These are phyloP conservation scores for Myxozyma udenii DNA, from an alignment of 805 yeast genomes.

Conservation along the genomic window DNA sequence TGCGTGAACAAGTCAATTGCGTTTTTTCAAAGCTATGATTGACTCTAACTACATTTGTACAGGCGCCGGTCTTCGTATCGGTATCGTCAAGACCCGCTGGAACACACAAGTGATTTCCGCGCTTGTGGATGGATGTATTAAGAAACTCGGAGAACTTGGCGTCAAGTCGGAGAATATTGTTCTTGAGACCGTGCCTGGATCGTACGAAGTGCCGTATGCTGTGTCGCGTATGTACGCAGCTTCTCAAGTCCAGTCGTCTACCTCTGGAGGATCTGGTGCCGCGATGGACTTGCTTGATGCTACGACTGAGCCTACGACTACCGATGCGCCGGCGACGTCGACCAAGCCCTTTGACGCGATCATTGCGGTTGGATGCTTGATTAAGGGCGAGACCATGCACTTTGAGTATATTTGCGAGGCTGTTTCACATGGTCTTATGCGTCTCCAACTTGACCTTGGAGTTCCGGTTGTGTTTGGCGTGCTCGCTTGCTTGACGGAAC, in stretches of 20 bases:
- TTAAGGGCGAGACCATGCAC: constrained; percentile 97
- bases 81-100: constrained; percentile 97
- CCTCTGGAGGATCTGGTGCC: constrained; percentile 8
- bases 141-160: constrained; percentile 57
- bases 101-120: constrained; percentile 72
- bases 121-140: constrained; percentile 72
- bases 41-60: neutral
- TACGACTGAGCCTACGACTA: neutral
- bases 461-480: constrained; percentile 91
- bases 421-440: constrained; percentile 80
- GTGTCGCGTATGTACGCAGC: constrained; percentile 40
- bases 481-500: constrained; percentile 87
- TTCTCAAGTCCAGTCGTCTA: constrained; percentile 10
- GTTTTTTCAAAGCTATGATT: neutral
- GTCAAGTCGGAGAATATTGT: constrained; percentile 74
- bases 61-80: constrained; percentile 55
- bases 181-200: constrained; percentile 88
- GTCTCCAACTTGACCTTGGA: constrained; percentile 61
- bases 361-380: constrained; percentile 89
- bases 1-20: neutral
- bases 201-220: constrained; percentile 89
- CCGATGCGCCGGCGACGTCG: neutral
- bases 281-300: constrained; percentile 22
- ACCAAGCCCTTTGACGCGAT: constrained; percentile 62
- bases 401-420: constrained; percentile 95